Conservation (phyloP, 495 filamentous ascomycete genomes). For the Aspergillus funiculosus region DNA sequence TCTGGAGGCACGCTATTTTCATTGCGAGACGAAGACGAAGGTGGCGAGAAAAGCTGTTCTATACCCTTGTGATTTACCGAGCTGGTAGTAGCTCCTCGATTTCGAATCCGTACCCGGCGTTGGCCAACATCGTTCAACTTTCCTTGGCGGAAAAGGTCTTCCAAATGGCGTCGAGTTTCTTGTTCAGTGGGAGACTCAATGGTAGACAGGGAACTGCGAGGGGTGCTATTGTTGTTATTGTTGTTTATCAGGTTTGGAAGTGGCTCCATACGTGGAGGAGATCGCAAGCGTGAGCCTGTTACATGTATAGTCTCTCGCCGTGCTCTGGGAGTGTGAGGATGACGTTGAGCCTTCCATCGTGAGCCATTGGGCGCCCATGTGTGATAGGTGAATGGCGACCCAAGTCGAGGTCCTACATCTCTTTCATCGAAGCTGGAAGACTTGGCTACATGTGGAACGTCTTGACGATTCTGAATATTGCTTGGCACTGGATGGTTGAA, state of each 20-base stretch:
- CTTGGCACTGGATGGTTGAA: slow-evolving; percentile 31
- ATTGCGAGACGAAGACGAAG: slow-evolving; percentile 36
- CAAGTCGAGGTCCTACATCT: slow-evolving; percentile 37
- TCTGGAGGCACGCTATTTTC: slow-evolving; percentile 24
- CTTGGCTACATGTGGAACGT: slow-evolving; percentile 12
- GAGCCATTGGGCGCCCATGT: slow-evolving; percentile 52
- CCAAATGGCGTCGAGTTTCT: slow-evolving; percentile 43
- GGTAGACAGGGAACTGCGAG: slow-evolving; percentile 30
- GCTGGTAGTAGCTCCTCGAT: slow-evolving; percentile 46
- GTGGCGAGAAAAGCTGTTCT: slow-evolving; percentile 46
- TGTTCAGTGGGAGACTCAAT: slow-evolving; percentile 41
- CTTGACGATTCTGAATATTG: not conserved
- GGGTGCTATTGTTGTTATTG: slow-evolving; percentile 33
- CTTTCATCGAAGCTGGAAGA: slow-evolving; percentile 23
- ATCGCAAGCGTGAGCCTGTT: slow-evolving; percentile 41
- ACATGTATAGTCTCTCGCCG: slow-evolving; percentile 42
- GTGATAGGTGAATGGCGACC: slow-evolving; percentile 53
- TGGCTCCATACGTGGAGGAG: slow-evolving; percentile 44
- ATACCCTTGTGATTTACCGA: slow-evolving; percentile 36
- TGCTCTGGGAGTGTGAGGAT: slow-evolving; percentile 28
- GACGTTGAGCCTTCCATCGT: slow-evolving; percentile 25
- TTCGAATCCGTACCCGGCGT: slow-evolving; percentile 46
- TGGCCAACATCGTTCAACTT: slow-evolving; percentile 40
- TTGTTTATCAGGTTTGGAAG: slow-evolving; percentile 50
- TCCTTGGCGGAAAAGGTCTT: slow-evolving; percentile 44